phyloP scores from a whole-genome alignment of 2,329 filamentous ascomycete genomes.

The Xylariaceae sp. region DNA sequence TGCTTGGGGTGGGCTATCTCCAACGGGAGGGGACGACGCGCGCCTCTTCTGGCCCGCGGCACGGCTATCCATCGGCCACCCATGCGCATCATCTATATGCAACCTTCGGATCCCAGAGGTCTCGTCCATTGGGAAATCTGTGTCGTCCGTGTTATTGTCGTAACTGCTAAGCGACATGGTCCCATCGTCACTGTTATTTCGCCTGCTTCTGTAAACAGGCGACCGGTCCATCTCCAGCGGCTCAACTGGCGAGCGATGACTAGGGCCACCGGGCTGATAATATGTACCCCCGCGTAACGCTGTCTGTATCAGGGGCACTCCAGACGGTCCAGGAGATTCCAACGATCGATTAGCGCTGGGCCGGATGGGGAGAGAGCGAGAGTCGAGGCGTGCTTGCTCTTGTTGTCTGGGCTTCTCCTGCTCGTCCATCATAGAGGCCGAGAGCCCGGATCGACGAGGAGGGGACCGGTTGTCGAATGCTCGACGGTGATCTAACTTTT shows the following conservation, averaged over 20 bases:
- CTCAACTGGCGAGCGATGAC: slow-evolving; percentile 42
- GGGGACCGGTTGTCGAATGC: slow-evolving; percentile 41
- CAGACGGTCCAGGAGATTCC: slow-evolving; percentile 40
- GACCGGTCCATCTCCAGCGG: slow-evolving; percentile 43
- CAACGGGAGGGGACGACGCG: slow-evolving; percentile 49
- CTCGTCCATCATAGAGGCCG: slow-evolving; percentile 37
- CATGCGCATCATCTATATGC: slow-evolving; percentile 41
- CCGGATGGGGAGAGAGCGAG: slow-evolving; percentile 43
- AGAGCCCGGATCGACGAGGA: slow-evolving; percentile 39
- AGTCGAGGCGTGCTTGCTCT: slow-evolving; percentile 30
- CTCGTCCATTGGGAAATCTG: slow-evolving; percentile 42
- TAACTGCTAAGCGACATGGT: slow-evolving; percentile 40
- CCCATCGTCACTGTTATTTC: slow-evolving; percentile 50
- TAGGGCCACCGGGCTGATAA: slow-evolving; percentile 31
- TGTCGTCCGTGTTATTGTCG: slow-evolving; percentile 46
- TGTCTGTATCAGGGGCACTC: slow-evolving; percentile 43
- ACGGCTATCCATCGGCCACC: slow-evolving; percentile 33
- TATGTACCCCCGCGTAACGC: slow-evolving; percentile 42
- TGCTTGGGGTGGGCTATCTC: slow-evolving; percentile 39
- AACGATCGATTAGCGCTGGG: slow-evolving; percentile 37
- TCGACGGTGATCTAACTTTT: slow-evolving; percentile 48
- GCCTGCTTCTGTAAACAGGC: slow-evolving; percentile 38
- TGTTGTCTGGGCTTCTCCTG: slow-evolving; percentile 35
- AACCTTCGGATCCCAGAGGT: slow-evolving; percentile 35
- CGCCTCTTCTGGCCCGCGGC: slow-evolving; percentile 48